phyloP scores from a whole-genome alignment of 2,329 filamentous ascomycete genomes.

The Pseudogymnoascus sp. region DNA sequence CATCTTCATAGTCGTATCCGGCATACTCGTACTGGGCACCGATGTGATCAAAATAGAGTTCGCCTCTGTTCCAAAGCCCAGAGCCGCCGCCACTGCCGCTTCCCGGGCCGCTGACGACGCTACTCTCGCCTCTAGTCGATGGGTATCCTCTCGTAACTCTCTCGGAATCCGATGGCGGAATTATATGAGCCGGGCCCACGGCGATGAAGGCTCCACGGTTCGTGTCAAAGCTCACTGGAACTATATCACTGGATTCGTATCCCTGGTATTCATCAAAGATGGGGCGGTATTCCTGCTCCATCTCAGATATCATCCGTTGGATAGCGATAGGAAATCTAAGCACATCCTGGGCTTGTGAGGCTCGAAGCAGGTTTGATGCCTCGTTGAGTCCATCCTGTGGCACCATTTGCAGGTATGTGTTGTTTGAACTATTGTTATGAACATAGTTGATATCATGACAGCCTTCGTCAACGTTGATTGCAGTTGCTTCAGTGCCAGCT shows the following conservation, averaged over 20 bases:
- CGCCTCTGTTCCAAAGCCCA: neutral
- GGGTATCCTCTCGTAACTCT: neutral
- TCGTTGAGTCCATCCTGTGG: constrained; percentile 4
- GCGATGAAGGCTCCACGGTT: neutral
- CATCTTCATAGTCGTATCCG: neutral
- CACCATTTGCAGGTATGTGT: neutral
- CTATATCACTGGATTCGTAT: neutral
- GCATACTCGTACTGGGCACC: neutral
- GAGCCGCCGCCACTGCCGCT: neutral
- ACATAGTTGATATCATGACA: neutral
- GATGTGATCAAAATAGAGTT: neutral
- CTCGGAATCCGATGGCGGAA: neutral
- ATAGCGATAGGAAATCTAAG: neutral
- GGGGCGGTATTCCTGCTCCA: neutral
- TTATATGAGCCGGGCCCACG: neutral
- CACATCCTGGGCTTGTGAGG: constrained; percentile 5
- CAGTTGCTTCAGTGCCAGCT: neutral
- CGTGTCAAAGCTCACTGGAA: neutral
- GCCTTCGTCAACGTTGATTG: constrained; percentile 1
- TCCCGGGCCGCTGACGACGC: neutral
- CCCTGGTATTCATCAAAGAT: neutral
- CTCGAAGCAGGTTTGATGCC: neutral
- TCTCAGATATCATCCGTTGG: constrained; percentile 3
- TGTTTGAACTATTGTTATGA: neutral
- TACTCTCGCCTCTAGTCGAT: constrained; percentile 3